Base-by-base conservation (phyloP, 768 basidiomycete species). In the Tricholoma matsutake region DNA sequence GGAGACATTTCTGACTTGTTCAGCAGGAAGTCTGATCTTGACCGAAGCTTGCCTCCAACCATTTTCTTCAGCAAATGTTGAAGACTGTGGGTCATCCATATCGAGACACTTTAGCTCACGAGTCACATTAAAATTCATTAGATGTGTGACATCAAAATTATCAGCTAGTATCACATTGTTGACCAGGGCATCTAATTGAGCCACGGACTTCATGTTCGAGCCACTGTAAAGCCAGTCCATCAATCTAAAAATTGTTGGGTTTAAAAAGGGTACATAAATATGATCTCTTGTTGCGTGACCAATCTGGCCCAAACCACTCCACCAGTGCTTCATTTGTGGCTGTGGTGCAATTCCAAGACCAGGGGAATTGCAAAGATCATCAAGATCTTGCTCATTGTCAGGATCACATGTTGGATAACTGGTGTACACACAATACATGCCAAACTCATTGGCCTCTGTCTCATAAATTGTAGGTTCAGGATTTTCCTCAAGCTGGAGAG, bases 221-320 rank as follows among this genome's bases (percentile, higher is more conserved):
- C 59, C 61, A 6, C 29, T 28, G 43, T 69, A 67, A 25, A 65
- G 66, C 71, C 68, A 73, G 10, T 55, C 37, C 63, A 74, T 71
- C 0, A 73, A 41, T 0, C 61, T 58, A 9, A 68, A 69, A 1
- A 58, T 28, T 0, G 69, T 62, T 9, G 67, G 22, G 55, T 73
- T 74, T 0, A 56, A 37, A 32, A 72, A 74, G 0, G 68, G 69
- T 14, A 56, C 58, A 22, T 25, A 25, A 25, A 25, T 25, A 25
- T 1, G 22, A 25, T 25, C 22, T 25, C 22, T 25, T 25, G 22
- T 25, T 25, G 22, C 3, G 22, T 3, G 3, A 25, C 22, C 22
- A 25, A 25, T 25, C 22, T 25, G 22, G 3, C 22, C 22, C 22
- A 25, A 25, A 25, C 22, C 22, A 25, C 22, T 25, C 22, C 22